These are phyloP conservation scores for Mesostigma viride DNA, from an alignment of 139 green algal genomes.

Conservation along the genomic window DNA sequence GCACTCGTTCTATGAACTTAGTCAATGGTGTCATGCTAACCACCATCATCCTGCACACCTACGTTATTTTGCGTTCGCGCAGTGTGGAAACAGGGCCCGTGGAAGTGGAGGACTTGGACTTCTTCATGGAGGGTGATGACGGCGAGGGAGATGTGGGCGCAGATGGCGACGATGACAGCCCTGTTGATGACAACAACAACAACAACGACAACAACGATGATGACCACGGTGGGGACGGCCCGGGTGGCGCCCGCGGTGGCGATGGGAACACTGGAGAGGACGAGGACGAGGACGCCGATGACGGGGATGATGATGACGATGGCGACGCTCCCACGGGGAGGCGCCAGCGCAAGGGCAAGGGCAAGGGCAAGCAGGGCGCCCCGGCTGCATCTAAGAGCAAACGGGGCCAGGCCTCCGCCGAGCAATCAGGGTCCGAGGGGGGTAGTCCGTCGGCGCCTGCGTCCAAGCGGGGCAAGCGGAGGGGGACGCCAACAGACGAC, in stretches of 20 bases:
- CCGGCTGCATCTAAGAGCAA: too few relatives aligned
- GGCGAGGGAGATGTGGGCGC: too few relatives aligned
- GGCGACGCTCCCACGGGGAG: neutral
- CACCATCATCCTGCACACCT: neutral
- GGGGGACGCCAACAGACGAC: too few relatives aligned
- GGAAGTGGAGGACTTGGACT: slow-evolving; percentile 7
- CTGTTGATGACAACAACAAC: neutral
- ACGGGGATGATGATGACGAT: neutral
- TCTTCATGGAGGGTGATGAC: too few relatives aligned
- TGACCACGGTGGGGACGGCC: neutral
- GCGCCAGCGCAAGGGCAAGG: neutral
- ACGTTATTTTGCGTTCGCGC: neutral
- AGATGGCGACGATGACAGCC: slow-evolving; percentile 11
- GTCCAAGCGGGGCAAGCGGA: too few relatives aligned
- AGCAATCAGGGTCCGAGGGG: too few relatives aligned
- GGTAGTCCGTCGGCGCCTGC: too few relatives aligned
- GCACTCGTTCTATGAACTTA: neutral
- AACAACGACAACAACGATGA: neutral
- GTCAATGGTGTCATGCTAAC: neutral
- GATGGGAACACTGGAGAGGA: neutral
- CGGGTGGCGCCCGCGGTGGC: neutral
- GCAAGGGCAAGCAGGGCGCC: too few relatives aligned
- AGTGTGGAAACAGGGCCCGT: neutral
- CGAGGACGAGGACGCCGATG: neutral
- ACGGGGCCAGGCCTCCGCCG: too few relatives aligned